Evolutionary conservation across 306 rosid genomes (phyloP).

Genomic region (Vachellia pachyceras): DNA sequence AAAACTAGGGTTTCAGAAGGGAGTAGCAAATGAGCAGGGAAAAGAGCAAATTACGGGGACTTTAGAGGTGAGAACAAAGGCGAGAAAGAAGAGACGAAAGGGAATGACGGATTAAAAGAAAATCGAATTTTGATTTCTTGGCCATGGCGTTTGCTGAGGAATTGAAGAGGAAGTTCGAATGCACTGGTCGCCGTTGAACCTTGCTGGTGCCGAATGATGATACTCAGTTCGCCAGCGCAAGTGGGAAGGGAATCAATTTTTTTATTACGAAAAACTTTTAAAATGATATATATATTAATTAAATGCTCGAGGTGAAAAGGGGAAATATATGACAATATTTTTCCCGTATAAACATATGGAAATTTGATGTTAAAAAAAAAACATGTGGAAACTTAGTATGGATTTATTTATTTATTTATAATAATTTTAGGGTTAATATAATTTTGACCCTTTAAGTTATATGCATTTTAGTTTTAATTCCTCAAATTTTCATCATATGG

Average conservation of each 20-base stretch:
- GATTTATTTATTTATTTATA: too few species aligned
- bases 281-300: not conserved
- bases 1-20: constrained; percentile 42
- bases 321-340: too few species aligned
- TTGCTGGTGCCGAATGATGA: not conserved
- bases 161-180: not conserved
- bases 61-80: not conserved
- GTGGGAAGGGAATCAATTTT: not conserved
- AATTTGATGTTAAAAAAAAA: too few species aligned
- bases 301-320: too few species aligned
- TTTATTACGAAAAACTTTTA: not conserved
- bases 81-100: constrained; percentile 3
- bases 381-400: too few species aligned
- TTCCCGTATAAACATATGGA: too few species aligned
- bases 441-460: too few species aligned
- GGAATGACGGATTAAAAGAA: not conserved
- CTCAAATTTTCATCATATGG: too few species aligned
- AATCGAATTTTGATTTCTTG: constrained; percentile 3
- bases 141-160: constrained; percentile 5
- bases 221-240: not conserved
- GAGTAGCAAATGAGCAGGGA: not conserved
- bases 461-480: too few species aligned
- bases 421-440: too few species aligned
- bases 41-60: not conserved
- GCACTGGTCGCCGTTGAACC: not conserved